Evolutionary conservation across 1,284 basidiomycete genomes (phyloP), one percentile per base, ranked within the genome.

Genomic region (Tetrapyrgos nigripes): DNA sequence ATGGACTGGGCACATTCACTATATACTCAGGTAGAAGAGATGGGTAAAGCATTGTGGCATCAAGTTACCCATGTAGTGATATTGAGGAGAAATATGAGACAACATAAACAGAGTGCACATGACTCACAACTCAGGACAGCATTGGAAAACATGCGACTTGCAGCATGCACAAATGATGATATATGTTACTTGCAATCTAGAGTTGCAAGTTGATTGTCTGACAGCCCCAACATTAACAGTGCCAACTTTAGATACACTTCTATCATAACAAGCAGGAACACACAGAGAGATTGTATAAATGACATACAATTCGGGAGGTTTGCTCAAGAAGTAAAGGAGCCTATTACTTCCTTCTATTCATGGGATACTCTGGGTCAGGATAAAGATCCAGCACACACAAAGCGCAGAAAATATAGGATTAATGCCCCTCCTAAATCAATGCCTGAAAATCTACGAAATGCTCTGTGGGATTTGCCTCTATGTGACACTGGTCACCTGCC

Each of bases 261-360:
- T n/a, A n/a, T n/a, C n/a, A n/a, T 8, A 64, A 70, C 21, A 67
- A 73, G 37, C 74, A 78, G 64, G 52, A 62, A 53, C 68, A 77
- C 1, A 78, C 79, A n/a, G n/a, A n/a, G n/a, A n/a, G n/a, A n/a
- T n/a, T n/a, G n/a, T n/a, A n/a, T n/a, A n/a, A n/a, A n/a, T 61
- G 14, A 45, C 3, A 1, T 71, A 2, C 71, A 70, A 4, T 52
- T 44, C 45, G 24, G 47, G 19, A 48, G 59, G 9, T 79, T 74
- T 71, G 68, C 73, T 5, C 5, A 21, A 17, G 70, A 77, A 37
- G 68, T 64, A 9, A 60, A 60, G 11, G 68, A 73, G 53, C 11
- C 48, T 6, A 50, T 70, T 0, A 26, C 26, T 0, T 19, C 64
- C 24, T 72, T 73, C 50, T 70, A 61, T 48, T 68, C 68, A 24